phyloP scores from a whole-genome alignment of 805 yeast species.

The Nakazawaea ernobii region DNA sequence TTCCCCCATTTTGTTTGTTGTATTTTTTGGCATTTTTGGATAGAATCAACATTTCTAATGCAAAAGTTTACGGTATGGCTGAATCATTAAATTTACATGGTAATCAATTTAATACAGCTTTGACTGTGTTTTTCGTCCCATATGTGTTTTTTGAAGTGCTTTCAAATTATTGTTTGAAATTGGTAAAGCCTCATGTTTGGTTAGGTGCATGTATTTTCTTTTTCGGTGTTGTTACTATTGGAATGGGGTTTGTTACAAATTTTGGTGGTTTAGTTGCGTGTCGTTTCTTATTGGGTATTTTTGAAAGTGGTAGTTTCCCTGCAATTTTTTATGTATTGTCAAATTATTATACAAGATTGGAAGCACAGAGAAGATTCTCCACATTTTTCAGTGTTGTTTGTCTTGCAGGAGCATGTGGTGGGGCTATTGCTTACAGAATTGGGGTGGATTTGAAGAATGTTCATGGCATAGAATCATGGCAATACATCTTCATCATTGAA shows the following conservation, averaged over 20 bases:
- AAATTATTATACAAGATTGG: conserved; percentile 33
- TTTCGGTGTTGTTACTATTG: conserved; percentile 35
- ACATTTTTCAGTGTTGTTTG: conserved; percentile 38
- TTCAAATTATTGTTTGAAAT: conserved; percentile 32
- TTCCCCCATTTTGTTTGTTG: conserved; percentile 58
- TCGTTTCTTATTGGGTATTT: conserved; percentile 36
- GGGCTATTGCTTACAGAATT: conserved; percentile 43
- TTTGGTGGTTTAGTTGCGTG: conserved; percentile 35
- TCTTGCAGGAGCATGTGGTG: conserved; percentile 45
- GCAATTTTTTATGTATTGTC: conserved; percentile 38
- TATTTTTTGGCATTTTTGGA: conserved; percentile 65
- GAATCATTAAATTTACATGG: conserved; percentile 43
- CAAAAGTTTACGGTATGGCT: conserved; percentile 55
- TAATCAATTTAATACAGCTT: conserved; percentile 47
- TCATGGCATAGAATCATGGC: conserved; percentile 39
- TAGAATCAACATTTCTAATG: conserved; percentile 68
- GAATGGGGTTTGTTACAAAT: conserved; percentile 35
- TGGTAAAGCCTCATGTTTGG: conserved; percentile 36
- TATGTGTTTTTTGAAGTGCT: conserved; percentile 16
- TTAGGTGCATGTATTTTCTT: conserved; percentile 31
- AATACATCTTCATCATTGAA: conserved; percentile 46
- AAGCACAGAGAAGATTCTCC: conserved; percentile 33
- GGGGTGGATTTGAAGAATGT: conserved; percentile 28
- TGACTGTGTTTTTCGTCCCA: conserved; percentile 45
- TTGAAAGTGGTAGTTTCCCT: conserved; percentile 40